Conservation (phyloP, 1,284 basidiomycete genomes). For the Ustilago xerochloae region DNA sequence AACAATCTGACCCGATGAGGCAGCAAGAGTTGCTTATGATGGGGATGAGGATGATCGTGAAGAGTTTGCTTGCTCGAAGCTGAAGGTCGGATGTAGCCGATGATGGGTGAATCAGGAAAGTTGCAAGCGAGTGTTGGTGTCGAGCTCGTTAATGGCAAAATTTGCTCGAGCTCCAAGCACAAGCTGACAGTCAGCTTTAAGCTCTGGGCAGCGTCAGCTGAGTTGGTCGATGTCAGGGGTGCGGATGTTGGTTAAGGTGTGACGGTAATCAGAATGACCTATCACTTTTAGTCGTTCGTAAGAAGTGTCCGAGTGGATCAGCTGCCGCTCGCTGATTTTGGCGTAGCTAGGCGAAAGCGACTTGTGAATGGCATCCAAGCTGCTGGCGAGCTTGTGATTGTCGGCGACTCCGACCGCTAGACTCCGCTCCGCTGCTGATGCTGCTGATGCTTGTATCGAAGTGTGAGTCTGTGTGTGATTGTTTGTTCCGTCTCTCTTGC, state of each 20-base stretch:
- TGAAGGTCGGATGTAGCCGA: too few relatives aligned
- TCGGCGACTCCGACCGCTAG: neutral
- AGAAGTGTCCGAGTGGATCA: too few relatives aligned
- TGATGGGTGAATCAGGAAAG: neutral
- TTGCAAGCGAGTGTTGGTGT: neutral
- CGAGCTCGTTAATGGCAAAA: neutral
- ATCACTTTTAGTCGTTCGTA: neutral
- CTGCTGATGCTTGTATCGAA: neutral
- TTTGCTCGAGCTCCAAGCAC: too few relatives aligned
- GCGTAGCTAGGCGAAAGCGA: too few relatives aligned
- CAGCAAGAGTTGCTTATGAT: too few relatives aligned
- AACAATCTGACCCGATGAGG: neutral
- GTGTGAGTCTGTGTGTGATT: neutral
- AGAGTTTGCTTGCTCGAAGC: too few relatives aligned
- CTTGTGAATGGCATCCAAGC: too few relatives aligned
- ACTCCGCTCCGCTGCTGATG: neutral
- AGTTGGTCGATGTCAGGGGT: neutral
- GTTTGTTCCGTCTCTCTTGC: neutral
- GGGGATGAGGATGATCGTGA: too few relatives aligned
- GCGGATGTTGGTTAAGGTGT: neutral
- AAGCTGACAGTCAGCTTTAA: too few relatives aligned
- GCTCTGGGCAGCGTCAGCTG: too few relatives aligned
- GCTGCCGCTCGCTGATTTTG: neutral
- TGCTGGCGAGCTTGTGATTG: neutral
- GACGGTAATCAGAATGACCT: conserved; percentile 16